phyloP scores from a whole-genome alignment of 371 early-diverging fungal genomes.

The Mortierella sp. region DNA sequence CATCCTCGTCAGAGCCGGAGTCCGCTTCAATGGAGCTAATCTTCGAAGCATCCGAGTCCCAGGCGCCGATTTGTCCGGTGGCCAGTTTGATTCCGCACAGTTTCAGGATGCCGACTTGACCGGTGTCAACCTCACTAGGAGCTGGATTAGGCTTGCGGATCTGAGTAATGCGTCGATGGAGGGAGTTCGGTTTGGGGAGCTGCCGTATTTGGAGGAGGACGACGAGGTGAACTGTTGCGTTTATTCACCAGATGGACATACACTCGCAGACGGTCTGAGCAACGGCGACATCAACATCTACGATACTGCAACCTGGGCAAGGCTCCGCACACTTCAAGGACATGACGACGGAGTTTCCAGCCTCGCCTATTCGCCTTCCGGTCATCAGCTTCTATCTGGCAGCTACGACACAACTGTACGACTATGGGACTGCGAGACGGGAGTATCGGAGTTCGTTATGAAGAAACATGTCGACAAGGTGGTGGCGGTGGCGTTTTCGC shows the following conservation, averaged over 20 bases:
- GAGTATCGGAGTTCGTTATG: background rate
- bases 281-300: background rate
- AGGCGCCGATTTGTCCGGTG: background rate
- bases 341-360: background rate
- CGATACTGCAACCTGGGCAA: background rate
- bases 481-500: background rate
- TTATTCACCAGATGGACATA: background rate
- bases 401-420: conserved; percentile 3
- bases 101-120: background rate
- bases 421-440: background rate
- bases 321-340: background rate
- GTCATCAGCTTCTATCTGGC: conserved; percentile 8
- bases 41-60: background rate
- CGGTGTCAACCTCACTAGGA: background rate
- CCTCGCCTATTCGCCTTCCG: background rate
- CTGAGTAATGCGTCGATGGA: background rate
- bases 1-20: background rate
- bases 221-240: background rate
- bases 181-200: background rate
- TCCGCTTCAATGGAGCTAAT: background rate
- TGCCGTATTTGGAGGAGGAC: background rate
- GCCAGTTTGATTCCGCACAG: background rate
- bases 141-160: background rate
- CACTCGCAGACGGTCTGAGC: background rate
- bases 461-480: background rate